These are phyloP conservation scores for Nymphaea colorata DNA, from an alignment of 164 flowering plant genomes.

Conservation along the genomic window DNA sequence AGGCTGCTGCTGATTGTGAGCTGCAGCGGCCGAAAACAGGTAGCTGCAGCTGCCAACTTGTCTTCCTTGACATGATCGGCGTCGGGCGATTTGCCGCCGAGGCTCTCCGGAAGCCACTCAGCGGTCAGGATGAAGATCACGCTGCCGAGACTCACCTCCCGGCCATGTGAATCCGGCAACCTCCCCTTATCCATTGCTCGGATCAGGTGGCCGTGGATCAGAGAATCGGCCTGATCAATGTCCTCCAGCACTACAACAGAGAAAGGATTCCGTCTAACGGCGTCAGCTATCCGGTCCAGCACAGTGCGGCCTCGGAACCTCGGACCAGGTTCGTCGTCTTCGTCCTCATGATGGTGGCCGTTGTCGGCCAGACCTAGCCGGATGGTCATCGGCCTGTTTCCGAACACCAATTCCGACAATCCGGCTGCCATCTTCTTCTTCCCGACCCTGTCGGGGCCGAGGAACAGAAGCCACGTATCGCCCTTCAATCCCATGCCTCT, in stretches of 20 bases:
- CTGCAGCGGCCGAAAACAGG: slow-evolving; percentile 47
- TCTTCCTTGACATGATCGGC: slow-evolving; percentile 23
- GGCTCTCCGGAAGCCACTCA: slow-evolving; percentile 41
- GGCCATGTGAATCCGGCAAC: slow-evolving; percentile 77
- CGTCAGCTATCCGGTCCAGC: slow-evolving; percentile 67
- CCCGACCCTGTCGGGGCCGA: slow-evolving; percentile 80
- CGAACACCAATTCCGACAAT: slow-evolving; percentile 54
- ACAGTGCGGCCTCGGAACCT: slow-evolving; percentile 77
- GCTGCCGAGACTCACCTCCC: slow-evolving; percentile 74
- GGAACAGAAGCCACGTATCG: slow-evolving; percentile 68
- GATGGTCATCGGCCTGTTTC: slow-evolving; percentile 37
- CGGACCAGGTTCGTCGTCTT: slow-evolving; percentile 23
- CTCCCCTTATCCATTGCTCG: slow-evolving; percentile 82
- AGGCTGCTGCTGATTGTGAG: neutral
- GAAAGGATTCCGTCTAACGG: slow-evolving; percentile 64
- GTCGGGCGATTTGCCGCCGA: slow-evolving; percentile 10
- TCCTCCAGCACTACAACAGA: slow-evolving; percentile 76
- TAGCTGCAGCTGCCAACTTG: slow-evolving; percentile 30
- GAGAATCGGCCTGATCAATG: slow-evolving; percentile 61
- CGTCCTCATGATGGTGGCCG: slow-evolving; percentile 7
- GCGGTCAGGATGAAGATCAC: slow-evolving; percentile 72
- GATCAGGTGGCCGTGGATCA: slow-evolving; percentile 59
- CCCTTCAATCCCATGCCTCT: slow-evolving; percentile 49
- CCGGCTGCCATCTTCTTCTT: slow-evolving; percentile 80
- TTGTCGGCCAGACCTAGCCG: slow-evolving; percentile 41